phyloP scores from a whole-genome alignment of 164 flowering plant genomes.

The Litsea cubeba region DNA sequence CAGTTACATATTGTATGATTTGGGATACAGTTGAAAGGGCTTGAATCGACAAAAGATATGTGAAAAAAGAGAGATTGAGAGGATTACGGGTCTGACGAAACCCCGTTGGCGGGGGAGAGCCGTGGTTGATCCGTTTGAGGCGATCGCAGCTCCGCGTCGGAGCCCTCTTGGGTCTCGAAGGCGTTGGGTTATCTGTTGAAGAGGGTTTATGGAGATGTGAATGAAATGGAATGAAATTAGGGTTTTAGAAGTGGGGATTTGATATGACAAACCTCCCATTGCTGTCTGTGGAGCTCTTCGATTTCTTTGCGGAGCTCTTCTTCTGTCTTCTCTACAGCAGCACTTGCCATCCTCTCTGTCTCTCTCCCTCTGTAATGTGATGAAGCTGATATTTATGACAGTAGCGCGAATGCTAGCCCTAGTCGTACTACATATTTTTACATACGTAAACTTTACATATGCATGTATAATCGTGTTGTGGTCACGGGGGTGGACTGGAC shows the following conservation, averaged over 20 bases:
- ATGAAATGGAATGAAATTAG: neutral
- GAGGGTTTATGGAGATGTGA: neutral
- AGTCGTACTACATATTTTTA: too few species aligned
- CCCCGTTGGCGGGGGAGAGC: slow-evolving; percentile 47
- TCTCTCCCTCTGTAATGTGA: too few species aligned
- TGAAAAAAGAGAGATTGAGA: neutral
- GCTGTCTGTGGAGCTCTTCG: slow-evolving; percentile 88
- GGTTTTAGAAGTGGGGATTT: neutral
- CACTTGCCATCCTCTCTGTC: neutral
- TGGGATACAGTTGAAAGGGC: too few species aligned
- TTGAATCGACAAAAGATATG: neutral
- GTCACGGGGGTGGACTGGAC: too few species aligned
- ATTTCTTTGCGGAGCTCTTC: slow-evolving; percentile 90
- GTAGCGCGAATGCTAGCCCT: too few species aligned
- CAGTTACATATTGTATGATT: too few species aligned
- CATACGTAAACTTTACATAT: too few species aligned
- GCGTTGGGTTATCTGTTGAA: slow-evolving; percentile 72
- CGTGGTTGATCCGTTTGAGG: slow-evolving; percentile 45
- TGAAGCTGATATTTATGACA: too few species aligned
- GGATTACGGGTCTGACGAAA: slow-evolving; percentile 54
- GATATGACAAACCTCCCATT: slow-evolving; percentile 55
- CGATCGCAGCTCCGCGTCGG: slow-evolving; percentile 53
- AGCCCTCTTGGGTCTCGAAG: slow-evolving; percentile 91
- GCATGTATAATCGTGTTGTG: too few species aligned
- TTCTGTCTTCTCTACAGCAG: slow-evolving; percentile 66